Evolutionary conservation across 306 rosid genomes (phyloP).

Genomic region (Heteromeles arbutifolia): DNA sequence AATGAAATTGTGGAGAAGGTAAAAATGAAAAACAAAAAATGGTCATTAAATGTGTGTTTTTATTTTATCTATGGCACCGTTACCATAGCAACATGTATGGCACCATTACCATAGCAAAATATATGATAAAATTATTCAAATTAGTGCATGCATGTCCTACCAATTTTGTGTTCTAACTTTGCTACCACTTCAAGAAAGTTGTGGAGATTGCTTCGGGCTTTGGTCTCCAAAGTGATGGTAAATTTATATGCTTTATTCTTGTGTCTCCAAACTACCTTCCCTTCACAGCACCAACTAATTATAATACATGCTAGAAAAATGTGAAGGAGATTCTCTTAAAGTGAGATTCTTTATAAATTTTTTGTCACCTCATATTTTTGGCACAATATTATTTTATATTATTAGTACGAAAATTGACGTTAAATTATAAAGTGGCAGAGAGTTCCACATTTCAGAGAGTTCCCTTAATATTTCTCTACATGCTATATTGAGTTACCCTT

Average conservation of each 20-base stretch:
- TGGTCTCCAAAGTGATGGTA: neutral
- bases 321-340: too few species aligned
- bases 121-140: neutral
- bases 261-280: neutral
- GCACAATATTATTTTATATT: too few species aligned
- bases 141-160: neutral
- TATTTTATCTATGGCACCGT: neutral
- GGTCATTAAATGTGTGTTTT: neutral
- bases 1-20: neutral
- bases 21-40: neutral
- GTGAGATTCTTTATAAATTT: accelerated
- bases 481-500: too few species aligned
- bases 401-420: too few species aligned
- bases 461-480: too few species aligned
- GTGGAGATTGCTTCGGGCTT: neutral
- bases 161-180: neutral
- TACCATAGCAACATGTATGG: neutral
- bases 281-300: neutral
- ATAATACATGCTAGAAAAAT: neutral
- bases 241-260: neutral
- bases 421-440: too few species aligned
- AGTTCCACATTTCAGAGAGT: too few species aligned
- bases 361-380: too few species aligned
- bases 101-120: neutral
- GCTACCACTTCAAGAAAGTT: neutral